These are phyloP conservation scores for Ilex aquifolium DNA, from an alignment of 257 asterid species.

Conservation along the genomic window DNA sequence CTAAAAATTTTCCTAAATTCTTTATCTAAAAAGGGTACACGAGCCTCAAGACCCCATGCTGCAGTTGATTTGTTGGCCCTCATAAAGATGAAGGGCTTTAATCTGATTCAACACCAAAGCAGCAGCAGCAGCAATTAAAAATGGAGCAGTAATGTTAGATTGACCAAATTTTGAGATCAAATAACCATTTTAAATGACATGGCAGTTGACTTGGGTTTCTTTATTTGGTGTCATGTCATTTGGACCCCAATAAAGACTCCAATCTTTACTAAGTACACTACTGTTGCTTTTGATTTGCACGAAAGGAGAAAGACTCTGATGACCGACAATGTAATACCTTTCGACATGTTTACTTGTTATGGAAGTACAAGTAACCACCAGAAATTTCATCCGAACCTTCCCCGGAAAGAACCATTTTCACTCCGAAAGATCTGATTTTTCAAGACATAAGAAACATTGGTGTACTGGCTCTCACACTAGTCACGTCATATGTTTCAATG, in stretches of 20 bases:
- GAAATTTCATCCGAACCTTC: constrained; percentile 99
- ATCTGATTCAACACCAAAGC: constrained; percentile 36
- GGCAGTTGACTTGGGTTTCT: no score
- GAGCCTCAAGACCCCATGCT: constrained; percentile 99
- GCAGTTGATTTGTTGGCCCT: constrained; percentile 96
- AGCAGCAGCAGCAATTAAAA: neutral
- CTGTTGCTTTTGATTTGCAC: no score
- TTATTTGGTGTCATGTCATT: no score
- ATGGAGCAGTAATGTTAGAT: no score
- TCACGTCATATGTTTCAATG: constrained; percentile 92
- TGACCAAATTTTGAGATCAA: no score
- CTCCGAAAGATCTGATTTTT: constrained; percentile 90
- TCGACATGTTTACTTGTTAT: constrained; percentile 86
- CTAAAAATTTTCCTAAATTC: constrained; percentile 47
- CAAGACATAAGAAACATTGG: constrained; percentile 99
- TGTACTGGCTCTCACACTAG: constrained; percentile 95
- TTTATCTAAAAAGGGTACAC: constrained; percentile 97
- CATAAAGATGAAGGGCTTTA: constrained; percentile 97
- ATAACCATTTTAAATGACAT: no score
- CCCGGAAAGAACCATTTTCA: constrained; percentile 97
- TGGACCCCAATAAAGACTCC: no score
- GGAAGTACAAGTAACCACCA: constrained; percentile 96
- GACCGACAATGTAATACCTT: constrained; percentile 51
- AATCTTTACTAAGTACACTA: neutral
- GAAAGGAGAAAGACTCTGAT: neutral